A percentile compares a stretch with the other conserved stretches of the same genome.
These are phyloP conservation scores for Prorocentrum cordatum DNA, from an alignment of 169 alveolate species.

Conservation along the genomic window DNA sequence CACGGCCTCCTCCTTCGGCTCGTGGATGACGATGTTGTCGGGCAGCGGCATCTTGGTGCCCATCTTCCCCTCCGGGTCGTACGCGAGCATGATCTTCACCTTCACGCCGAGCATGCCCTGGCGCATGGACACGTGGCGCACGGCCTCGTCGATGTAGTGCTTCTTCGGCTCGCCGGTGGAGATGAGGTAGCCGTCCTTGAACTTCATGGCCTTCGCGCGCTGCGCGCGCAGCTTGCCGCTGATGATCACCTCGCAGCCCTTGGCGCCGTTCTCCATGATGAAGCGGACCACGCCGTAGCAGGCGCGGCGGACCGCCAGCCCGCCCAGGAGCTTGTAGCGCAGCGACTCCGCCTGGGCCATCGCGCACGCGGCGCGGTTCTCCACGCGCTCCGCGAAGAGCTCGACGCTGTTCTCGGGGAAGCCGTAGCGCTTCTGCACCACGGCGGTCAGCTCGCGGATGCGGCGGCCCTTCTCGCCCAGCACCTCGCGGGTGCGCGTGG, in stretches of 20 bases:
- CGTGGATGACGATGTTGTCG: conserved; percentile 92
- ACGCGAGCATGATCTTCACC: conserved; percentile 90
- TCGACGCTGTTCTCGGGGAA: conserved; percentile 78
- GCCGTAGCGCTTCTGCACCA: conserved; percentile 96
- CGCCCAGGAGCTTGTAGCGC: conserved; percentile 93
- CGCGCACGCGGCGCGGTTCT: conserved; percentile 86
- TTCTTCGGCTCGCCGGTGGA: conserved; percentile 98
- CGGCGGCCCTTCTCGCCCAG: conserved; percentile 95
- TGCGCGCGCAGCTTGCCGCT: conserved; percentile 99
- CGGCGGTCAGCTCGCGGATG: conserved; percentile 93
- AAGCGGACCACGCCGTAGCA: conserved; percentile 94
- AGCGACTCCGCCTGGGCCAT: conserved; percentile 99
- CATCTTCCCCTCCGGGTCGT: conserved; percentile 93
- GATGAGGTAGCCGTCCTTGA: conserved; percentile 89
- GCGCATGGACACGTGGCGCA: conserved; percentile 93
- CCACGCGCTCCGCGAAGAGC: conserved; percentile 66
- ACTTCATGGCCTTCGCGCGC: conserved; percentile 99
- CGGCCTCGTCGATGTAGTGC: conserved; percentile 91
- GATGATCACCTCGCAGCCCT: conserved; percentile 97
- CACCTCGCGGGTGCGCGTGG: conserved; percentile 95
- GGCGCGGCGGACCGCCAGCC: conserved; percentile 98
- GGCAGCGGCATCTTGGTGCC: conserved; percentile 93
- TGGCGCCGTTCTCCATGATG: conserved; percentile 97
- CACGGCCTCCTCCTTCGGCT: conserved; percentile 82
- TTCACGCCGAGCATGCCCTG: conserved; percentile 92